Percentiles rank a stretch among this genome's conserved stretches.
phyloP scores from a whole-genome alignment of 2,329 filamentous ascomycete species.

The Pseudopithomyces maydicus region DNA sequence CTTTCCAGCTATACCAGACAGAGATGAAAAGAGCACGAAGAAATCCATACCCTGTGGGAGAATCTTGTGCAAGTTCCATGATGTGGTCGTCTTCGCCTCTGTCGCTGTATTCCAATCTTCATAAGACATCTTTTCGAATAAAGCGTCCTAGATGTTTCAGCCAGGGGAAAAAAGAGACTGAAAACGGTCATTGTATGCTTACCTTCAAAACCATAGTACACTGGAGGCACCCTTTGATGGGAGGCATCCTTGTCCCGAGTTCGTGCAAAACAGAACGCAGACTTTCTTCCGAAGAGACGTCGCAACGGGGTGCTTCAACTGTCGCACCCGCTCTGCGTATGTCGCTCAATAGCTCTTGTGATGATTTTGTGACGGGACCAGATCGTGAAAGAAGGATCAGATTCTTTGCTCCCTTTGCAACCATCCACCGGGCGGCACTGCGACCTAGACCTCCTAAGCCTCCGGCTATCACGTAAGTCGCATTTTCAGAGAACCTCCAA shows the following conservation, averaged over 20 bases:
- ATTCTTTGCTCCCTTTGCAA: neutral
- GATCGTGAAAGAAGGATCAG: slow-evolving; percentile 7
- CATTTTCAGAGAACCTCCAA: neutral
- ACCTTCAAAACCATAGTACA: neutral
- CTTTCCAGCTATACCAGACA: slow-evolving; percentile 10
- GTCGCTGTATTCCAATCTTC: neutral
- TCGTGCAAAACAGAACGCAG: neutral
- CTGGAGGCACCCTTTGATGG: neutral
- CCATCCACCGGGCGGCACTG: neutral
- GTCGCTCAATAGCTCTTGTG: neutral
- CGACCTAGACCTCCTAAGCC: neutral
- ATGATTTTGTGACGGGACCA: neutral
- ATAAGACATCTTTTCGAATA: neutral
- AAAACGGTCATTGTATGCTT: neutral
- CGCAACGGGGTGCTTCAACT: neutral
- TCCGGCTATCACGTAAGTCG: neutral
- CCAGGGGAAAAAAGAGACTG: neutral
- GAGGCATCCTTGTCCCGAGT: neutral
- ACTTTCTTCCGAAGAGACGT: neutral
- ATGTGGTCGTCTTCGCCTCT: neutral
- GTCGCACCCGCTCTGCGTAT: neutral
- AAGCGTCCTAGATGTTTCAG: neutral
- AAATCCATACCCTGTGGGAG: slow-evolving; percentile 18
- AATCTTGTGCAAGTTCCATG: neutral
- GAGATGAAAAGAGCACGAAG: slow-evolving; percentile 25